phyloP scores from a whole-genome alignment of 2,329 filamentous ascomycete genomes.

The Trichoderma hamatum region DNA sequence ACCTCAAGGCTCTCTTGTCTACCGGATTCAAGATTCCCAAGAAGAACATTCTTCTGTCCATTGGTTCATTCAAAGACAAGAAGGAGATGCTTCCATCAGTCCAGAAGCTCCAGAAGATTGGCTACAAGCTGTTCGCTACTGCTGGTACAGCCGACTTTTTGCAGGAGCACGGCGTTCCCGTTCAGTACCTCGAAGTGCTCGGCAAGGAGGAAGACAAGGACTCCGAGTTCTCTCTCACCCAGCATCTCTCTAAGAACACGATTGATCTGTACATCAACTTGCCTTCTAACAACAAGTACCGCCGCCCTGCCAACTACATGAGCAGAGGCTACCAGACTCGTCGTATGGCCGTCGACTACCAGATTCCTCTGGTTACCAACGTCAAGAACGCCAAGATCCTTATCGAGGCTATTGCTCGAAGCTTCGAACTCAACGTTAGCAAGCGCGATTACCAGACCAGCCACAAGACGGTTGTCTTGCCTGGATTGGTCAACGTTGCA shows the following conservation, averaged over 20 bases:
- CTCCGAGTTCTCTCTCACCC: constrained; percentile 94
- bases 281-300: constrained; percentile 97
- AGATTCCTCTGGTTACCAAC: constrained; percentile 95
- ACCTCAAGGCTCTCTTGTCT: constrained; percentile 92
- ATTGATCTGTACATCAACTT: constrained; percentile 99
- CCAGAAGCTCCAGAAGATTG: constrained; percentile 83
- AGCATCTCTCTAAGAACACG: constrained; percentile 95
- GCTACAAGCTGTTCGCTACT: constrained; percentile 94
- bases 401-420: constrained; percentile 88
- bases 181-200: constrained; percentile 91
- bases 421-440: constrained; percentile 81
- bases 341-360: constrained; percentile 96
- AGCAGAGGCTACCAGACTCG: constrained; percentile 95
- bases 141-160: constrained; percentile 96
- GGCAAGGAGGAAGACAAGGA: constrained; percentile 81
- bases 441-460: constrained; percentile 92
- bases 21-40: constrained; percentile 96
- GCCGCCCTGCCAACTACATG: constrained; percentile 97
- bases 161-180: constrained; percentile 86
- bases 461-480: constrained; percentile 72
- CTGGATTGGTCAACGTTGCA: constrained; percentile 77
- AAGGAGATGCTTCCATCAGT: constrained; percentile 94
- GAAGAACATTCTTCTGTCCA: constrained; percentile 92
- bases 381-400: constrained; percentile 99
- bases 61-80: constrained; percentile 98